Evolutionary conservation across 257 asterid genomes (phyloP).

Genomic region (Handroanthus guayacan): DNA sequence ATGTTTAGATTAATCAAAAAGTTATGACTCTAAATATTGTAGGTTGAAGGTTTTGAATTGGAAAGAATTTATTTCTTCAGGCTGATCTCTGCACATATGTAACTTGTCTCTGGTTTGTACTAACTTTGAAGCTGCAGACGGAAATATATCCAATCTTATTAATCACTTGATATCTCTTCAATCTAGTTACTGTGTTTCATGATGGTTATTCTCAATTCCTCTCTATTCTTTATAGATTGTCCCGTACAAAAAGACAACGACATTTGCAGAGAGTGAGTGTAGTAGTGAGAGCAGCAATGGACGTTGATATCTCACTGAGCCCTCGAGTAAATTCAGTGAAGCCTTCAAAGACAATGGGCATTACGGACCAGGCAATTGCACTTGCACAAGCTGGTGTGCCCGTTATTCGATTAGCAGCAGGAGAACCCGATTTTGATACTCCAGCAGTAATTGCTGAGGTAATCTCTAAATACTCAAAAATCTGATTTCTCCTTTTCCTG

Average conservation of each 20-base stretch:
- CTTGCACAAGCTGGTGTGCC: slow-evolving; percentile 96
- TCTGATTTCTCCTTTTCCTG: neutral
- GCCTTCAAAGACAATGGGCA: slow-evolving; percentile 92
- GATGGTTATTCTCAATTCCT: slow-evolving; percentile 17
- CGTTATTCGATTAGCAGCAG: slow-evolving; percentile 90
- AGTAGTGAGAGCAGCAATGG: slow-evolving; percentile 55
- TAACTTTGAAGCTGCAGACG: neutral
- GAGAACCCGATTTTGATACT: slow-evolving; percentile 98
- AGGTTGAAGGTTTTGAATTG: too few species aligned
- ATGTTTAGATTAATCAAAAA: neutral
- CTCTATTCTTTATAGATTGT: slow-evolving; percentile 46
- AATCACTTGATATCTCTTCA: neutral
- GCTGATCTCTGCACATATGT: neutral
- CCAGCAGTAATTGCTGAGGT: slow-evolving; percentile 90
- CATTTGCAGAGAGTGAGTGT: slow-evolving; percentile 43
- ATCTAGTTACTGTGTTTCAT: neutral
- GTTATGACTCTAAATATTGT: too few species aligned
- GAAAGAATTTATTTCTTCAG: too few species aligned
- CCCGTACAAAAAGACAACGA: slow-evolving; percentile 36
- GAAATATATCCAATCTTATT: neutral
- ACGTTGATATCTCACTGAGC: slow-evolving; percentile 77
- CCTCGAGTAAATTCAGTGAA: slow-evolving; percentile 90
- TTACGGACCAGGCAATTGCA: slow-evolving; percentile 93
- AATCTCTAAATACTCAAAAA: neutral
- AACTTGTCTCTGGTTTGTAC: neutral